phyloP scores from a whole-genome alignment of 805 yeast genomes.

The Jamesozyma piceae region DNA sequence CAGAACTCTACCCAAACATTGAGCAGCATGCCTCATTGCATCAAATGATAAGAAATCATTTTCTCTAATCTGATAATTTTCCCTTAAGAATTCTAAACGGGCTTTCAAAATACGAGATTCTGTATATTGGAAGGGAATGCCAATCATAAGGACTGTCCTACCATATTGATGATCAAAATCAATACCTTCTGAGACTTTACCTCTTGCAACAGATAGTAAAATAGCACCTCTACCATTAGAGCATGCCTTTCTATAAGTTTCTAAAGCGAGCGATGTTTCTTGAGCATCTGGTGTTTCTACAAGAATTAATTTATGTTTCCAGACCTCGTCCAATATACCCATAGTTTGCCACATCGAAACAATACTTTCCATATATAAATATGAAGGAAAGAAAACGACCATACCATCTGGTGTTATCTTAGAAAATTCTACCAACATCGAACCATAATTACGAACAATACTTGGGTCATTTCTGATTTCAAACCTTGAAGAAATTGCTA shows the following conservation, averaged over 20 bases:
- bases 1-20: slow-evolving; percentile 91
- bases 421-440: slow-evolving; percentile 80
- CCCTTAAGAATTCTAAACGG: slow-evolving; percentile 83
- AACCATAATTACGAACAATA: slow-evolving; percentile 94
- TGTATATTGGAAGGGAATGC: slow-evolving; percentile 97
- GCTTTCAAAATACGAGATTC: slow-evolving; percentile 95
- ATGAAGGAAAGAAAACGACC: slow-evolving; percentile 96
- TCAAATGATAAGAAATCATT: slow-evolving; percentile 94
- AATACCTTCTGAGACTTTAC: slow-evolving; percentile 96
- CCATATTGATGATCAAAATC: slow-evolving; percentile 99
- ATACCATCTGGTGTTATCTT: slow-evolving; percentile 96
- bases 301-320: slow-evolving; percentile 90
- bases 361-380: slow-evolving; percentile 94
- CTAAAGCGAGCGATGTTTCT: slow-evolving; percentile 91
- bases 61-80: slow-evolving; percentile 85
- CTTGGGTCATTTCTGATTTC: slow-evolving; percentile 97
- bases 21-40: slow-evolving; percentile 99
- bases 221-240: slow-evolving; percentile 97
- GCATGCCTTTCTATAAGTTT: slow-evolving; percentile 92
- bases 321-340: slow-evolving; percentile 96
- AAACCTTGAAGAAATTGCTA: slow-evolving; percentile 89
- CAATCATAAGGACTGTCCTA: slow-evolving; percentile 94
- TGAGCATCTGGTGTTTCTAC: slow-evolving; percentile 99
- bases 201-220: slow-evolving; percentile 93
- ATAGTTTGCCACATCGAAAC: slow-evolving; percentile 98